Evolutionary conservation across 345 rosid genomes (phyloP).

Genomic region (Salix brachista): DNA sequence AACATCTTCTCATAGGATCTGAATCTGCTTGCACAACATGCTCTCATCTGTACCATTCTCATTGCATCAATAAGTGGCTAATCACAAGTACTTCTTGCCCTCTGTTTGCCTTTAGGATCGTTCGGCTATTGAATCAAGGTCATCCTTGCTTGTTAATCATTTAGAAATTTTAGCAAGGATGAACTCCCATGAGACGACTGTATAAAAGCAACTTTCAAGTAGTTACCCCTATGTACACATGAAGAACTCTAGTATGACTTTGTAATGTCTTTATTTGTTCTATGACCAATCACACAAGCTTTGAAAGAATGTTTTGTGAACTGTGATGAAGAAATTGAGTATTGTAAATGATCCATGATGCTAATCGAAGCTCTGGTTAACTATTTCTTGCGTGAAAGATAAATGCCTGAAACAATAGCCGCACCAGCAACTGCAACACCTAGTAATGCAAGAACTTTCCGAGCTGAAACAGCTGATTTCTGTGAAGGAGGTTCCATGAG

Average conservation of each 20-base stretch:
- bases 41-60: background rate
- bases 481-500: constrained; percentile 64
- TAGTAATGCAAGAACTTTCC: constrained; percentile 58
- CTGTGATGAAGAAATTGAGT: background rate
- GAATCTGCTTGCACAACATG: background rate
- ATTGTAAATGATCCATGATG: background rate
- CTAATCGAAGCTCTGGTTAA: background rate
- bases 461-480: constrained; percentile 35
- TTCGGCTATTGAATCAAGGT: background rate
- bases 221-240: background rate
- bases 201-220: background rate
- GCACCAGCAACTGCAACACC: constrained; percentile 69
- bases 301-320: background rate
- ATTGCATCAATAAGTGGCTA: too few relatives aligned
- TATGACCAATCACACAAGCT: background rate
- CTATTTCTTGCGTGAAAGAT: constrained; percentile 54
- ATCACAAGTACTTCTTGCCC: background rate
- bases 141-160: background rate
- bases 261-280: background rate
- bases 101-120: background rate
- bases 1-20: background rate
- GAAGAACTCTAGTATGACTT: background rate
- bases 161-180: background rate
- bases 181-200: background rate
- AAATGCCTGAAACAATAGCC: constrained; percentile 65